phyloP scores from a whole-genome alignment of 495 filamentous ascomycete genomes.

The Aspergillus ostianus region DNA sequence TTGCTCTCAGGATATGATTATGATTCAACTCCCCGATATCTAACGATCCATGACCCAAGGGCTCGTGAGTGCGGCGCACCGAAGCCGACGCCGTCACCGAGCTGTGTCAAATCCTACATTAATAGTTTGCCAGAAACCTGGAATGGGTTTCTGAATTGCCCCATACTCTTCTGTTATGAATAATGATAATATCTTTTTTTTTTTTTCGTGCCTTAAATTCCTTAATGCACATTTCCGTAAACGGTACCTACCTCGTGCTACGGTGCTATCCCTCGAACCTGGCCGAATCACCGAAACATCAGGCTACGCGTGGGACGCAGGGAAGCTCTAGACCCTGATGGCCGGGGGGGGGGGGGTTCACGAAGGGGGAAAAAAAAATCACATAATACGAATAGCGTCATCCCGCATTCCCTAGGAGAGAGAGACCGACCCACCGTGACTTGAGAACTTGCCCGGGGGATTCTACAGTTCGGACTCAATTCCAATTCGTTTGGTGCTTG shows the following conservation, averaged over 20 bases:
- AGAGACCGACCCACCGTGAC: constrained; percentile 1
- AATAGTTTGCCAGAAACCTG: too few species aligned
- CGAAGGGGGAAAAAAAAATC: too few species aligned
- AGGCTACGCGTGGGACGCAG: background rate
- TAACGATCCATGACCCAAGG: constrained; percentile 14
- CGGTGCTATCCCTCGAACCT: background rate
- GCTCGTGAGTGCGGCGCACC: constrained; percentile 1
- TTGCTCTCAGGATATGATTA: background rate
- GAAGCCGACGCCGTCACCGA: background rate
- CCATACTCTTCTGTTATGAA: too few species aligned
- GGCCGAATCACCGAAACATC: background rate
- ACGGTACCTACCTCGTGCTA: too few species aligned
- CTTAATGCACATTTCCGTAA: too few species aligned
- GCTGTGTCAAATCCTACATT: too few species aligned
- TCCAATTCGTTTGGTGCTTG: background rate
- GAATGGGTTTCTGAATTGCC: too few species aligned
- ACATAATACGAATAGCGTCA: constrained; percentile 9
- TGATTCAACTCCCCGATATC: background rate
- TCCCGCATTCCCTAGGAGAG: constrained; percentile 2
- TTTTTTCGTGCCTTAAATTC: too few species aligned
- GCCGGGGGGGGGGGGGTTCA: too few species aligned
- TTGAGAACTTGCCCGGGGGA: background rate
- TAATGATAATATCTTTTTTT: too few species aligned
- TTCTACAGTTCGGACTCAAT: too few species aligned
- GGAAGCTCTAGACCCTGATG: background rate